These are phyloP conservation scores for Citropsis articulata DNA, from an alignment of 345 rosid genomes.

Conservation along the genomic window DNA sequence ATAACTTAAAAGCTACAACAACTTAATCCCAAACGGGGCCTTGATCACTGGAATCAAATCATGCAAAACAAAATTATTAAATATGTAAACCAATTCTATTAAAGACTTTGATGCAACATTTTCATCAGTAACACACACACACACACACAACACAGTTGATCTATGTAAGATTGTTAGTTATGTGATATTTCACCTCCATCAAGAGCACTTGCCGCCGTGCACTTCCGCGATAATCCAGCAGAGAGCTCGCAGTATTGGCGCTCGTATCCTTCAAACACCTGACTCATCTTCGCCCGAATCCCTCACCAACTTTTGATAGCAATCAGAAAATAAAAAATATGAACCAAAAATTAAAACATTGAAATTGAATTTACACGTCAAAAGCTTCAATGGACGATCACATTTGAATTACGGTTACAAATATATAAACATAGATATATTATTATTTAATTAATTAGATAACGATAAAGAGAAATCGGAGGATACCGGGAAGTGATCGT, in stretches of 20 bases:
- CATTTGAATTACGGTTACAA: background rate
- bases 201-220: slow-evolving; percentile 30
- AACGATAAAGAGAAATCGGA: too few relatives aligned
- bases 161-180: background rate
- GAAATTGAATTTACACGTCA: background rate
- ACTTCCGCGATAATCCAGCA: slow-evolving; percentile 27
- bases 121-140: too few relatives aligned
- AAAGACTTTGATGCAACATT: too few relatives aligned
- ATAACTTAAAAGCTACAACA: too few relatives aligned
- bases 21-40: too few relatives aligned
- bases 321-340: background rate
- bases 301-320: slow-evolving; percentile 4
- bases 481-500: background rate
- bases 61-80: too few relatives aligned
- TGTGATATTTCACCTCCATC: slow-evolving; percentile 28
- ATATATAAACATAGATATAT: background rate
- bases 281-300: slow-evolving; percentile 30
- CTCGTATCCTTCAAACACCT: slow-evolving; percentile 34
- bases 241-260: slow-evolving; percentile 28
- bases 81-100: too few relatives aligned
- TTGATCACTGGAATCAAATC: too few relatives aligned
- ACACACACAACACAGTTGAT: too few relatives aligned
- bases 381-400: background rate
- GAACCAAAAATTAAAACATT: background rate
- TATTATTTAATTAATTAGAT: background rate